phyloP scores from a whole-genome alignment of 2,329 filamentous ascomycete genomes.

The Tolypocladium endophyticum region DNA sequence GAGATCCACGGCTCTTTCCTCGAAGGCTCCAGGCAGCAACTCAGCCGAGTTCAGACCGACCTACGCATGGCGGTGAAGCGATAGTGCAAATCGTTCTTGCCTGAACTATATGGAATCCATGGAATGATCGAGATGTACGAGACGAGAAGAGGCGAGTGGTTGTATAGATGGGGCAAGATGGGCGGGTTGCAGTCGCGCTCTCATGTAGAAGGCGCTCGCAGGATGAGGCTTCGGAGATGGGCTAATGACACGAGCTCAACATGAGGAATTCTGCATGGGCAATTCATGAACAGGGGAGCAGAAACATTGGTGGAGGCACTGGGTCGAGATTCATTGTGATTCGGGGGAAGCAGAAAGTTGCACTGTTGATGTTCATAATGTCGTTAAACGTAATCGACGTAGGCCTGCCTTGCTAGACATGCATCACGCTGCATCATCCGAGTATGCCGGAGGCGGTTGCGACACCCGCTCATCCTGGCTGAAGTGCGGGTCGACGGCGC shows the following conservation, averaged over 20 bases:
- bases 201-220: background rate
- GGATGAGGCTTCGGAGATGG: background rate
- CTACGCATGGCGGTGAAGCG: background rate
- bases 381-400: background rate
- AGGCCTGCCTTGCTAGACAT: too few relatives aligned
- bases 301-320: too few relatives aligned
- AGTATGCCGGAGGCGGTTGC: conserved; percentile 16
- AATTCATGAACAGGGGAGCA: too few relatives aligned
- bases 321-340: background rate
- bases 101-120: too few relatives aligned
- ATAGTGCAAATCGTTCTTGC: background rate
- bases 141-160: too few relatives aligned
- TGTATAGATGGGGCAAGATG: too few relatives aligned
- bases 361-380: background rate
- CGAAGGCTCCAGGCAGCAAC: background rate
- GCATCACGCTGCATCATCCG: conserved; percentile 10
- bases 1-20: background rate
- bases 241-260: background rate
- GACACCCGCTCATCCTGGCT: conserved; percentile 7
- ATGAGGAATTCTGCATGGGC: background rate
- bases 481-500: conserved; percentile 5
- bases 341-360: background rate
- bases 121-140: too few relatives aligned
- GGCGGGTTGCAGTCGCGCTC: background rate
- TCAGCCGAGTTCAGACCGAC: background rate